Conservation (phyloP, 768 basidiomycete species). For the Leccinum subgranulosum region DNA sequence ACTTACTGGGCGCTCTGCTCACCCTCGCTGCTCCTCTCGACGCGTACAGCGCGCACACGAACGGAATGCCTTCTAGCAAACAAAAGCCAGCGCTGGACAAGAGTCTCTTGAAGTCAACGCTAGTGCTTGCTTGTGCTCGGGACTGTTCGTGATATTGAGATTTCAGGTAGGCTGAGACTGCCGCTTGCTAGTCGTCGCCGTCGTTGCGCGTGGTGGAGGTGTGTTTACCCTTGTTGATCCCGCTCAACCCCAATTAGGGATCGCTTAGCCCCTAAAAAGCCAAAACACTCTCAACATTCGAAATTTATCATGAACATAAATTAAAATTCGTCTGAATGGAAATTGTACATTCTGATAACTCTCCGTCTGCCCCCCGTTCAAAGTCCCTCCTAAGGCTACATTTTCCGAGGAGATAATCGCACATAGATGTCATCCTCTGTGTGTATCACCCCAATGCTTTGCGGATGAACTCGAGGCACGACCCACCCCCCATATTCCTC, state of each 20-base stretch:
- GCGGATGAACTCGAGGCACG: constrained; percentile 8
- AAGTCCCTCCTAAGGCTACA: not conserved
- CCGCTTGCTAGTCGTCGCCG: constrained; percentile 1
- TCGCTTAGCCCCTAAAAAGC: not conserved
- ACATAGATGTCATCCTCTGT: constrained; percentile 19
- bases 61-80: not conserved
- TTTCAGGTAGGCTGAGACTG: not conserved
- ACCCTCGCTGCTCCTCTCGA: not conserved
- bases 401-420: not conserved
- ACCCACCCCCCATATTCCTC: constrained; percentile 1
- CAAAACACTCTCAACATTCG: not conserved
- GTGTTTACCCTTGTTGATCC: constrained; percentile 14
- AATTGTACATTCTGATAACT: not conserved
- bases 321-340: not conserved
- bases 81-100: not conserved
- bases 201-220: constrained; percentile 6
- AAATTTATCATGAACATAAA: no score
- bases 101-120: not conserved
- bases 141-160: not conserved
- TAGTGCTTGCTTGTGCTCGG: not conserved
- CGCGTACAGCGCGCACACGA: not conserved
- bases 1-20: not conserved
- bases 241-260: not conserved
- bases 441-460: constrained; percentile 14
- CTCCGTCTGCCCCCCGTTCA: not conserved